phyloP scores from a whole-genome alignment of 805 yeast genomes.

The Metschnikowia lochheadii region DNA sequence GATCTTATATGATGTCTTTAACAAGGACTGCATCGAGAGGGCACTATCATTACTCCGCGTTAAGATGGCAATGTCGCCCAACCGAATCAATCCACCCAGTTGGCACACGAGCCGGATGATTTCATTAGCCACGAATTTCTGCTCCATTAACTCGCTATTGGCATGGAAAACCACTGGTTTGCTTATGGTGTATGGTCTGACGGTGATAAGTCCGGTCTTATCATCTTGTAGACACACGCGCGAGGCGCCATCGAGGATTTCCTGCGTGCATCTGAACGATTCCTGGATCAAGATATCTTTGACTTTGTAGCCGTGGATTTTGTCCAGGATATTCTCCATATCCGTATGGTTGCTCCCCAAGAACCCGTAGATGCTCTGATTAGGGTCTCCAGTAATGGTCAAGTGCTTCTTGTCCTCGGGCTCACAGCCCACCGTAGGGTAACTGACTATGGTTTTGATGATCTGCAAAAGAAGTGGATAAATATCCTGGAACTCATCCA shows the following conservation, averaged over 20 bases:
- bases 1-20: slow-evolving; percentile 10
- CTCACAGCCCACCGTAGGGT: slow-evolving; percentile 23
- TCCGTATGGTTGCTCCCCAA: slow-evolving; percentile 47
- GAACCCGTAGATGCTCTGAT: slow-evolving; percentile 68
- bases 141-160: slow-evolving; percentile 6
- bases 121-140: slow-evolving; percentile 11
- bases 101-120: slow-evolving; percentile 16
- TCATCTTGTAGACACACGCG: slow-evolving; percentile 11
- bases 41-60: slow-evolving; percentile 15
- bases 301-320: slow-evolving; percentile 19
- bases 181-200: neutral
- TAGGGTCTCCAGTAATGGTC: slow-evolving; percentile 66
- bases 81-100: slow-evolving; percentile 16
- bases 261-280: slow-evolving; percentile 61
- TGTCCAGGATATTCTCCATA: slow-evolving; percentile 22
- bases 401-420: slow-evolving; percentile 42
- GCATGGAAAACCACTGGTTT: slow-evolving; percentile 10
- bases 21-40: slow-evolving; percentile 11
- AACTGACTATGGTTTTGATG: slow-evolving; percentile 34
- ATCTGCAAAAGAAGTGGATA: slow-evolving; percentile 48
- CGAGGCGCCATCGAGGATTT: slow-evolving; percentile 45
- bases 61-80: slow-evolving; percentile 17
- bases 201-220: slow-evolving; percentile 3
- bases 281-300: slow-evolving; percentile 40
- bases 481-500: slow-evolving; percentile 76